Conservation (phyloP, 768 basidiomycete species). For the Fibroporia radiculosa region DNA sequence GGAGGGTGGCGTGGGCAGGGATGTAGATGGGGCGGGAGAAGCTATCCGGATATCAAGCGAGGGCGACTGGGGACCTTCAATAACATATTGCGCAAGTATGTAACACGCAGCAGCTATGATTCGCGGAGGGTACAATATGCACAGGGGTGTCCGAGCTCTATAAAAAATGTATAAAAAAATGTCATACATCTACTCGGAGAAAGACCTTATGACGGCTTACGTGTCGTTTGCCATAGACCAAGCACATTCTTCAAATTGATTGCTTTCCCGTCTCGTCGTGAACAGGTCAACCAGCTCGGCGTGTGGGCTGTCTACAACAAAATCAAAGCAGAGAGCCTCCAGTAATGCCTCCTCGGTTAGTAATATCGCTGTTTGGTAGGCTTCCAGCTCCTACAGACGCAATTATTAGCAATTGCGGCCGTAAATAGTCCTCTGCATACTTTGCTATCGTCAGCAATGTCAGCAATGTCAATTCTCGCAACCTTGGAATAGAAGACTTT, state of each 20-base stretch:
- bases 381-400: constrained; percentile 58
- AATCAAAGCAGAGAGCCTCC: constrained; percentile 83
- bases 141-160: constrained; percentile 56
- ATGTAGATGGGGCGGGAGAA: constrained; percentile 61
- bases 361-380: constrained; percentile 60
- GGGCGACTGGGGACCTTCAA: constrained; percentile 66
- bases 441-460: constrained; percentile 57
- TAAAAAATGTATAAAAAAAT: constrained; percentile 2
- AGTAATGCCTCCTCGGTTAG: constrained; percentile 71
- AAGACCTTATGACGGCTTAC: constrained; percentile 33
- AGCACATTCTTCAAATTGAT: constrained; percentile 58
- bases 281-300: constrained; percentile 69
- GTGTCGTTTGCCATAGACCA: constrained; percentile 89
- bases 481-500: constrained; percentile 67
- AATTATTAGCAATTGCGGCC: neutral
- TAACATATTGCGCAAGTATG: constrained; percentile 64
- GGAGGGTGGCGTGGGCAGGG: constrained; percentile 75
- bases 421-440: constrained; percentile 29
- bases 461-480: constrained; percentile 42
- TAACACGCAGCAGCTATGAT: constrained; percentile 74
- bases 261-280: constrained; percentile 40
- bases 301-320: constrained; percentile 72
- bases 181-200: neutral
- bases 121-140: constrained; percentile 59
- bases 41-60: constrained; percentile 72